Percentiles rank a stretch among this genome's conserved stretches.
phyloP scores from a whole-genome alignment of 805 yeast species.

The Metschnikowia gelsemii region DNA sequence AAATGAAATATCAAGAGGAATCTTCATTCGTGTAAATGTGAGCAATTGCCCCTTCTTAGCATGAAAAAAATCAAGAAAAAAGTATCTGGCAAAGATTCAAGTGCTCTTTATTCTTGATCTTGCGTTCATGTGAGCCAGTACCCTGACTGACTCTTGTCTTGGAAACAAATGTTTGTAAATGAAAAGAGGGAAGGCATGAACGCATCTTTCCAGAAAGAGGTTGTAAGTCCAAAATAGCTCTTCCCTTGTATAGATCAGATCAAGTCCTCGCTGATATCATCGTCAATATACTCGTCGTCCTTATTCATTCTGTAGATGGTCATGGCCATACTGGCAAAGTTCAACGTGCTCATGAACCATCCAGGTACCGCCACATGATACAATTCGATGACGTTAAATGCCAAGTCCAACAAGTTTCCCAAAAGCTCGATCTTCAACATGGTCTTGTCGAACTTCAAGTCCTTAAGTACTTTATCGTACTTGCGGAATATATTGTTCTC shows the following conservation, averaged over 20 bases:
- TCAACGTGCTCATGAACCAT: slow-evolving; percentile 43
- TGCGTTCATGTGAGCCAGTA: too few species aligned
- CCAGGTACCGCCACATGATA: slow-evolving; percentile 37
- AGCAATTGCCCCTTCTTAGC: too few species aligned
- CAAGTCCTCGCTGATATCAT: slow-evolving; percentile 42
- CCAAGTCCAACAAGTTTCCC: slow-evolving; percentile 42
- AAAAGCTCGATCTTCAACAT: slow-evolving; percentile 42
- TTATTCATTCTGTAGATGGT: slow-evolving; percentile 50
- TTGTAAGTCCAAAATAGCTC: too few species aligned
- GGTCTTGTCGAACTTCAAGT: slow-evolving; percentile 42
- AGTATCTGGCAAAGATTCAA: too few species aligned
- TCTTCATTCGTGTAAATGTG: too few species aligned
- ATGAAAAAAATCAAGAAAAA: too few species aligned
- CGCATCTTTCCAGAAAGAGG: not conserved
- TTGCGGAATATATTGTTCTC: slow-evolving; percentile 28
- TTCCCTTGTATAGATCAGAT: slow-evolving; percentile 20
- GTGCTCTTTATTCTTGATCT: too few species aligned
- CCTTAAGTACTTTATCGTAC: slow-evolving; percentile 41
- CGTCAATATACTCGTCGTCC: slow-evolving; percentile 46
- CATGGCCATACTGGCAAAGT: slow-evolving; percentile 45
- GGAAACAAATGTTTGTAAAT: too few species aligned
- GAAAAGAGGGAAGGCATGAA: not conserved
- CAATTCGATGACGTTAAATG: slow-evolving; percentile 41
- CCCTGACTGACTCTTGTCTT: too few species aligned
- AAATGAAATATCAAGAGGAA: too few species aligned